A percentile compares a stretch with the other conserved stretches of the same genome.
Evolutionary conservation across 495 filamentous ascomycete species (phyloP).

Genomic region (Aspergillus incahuasiensis): DNA sequence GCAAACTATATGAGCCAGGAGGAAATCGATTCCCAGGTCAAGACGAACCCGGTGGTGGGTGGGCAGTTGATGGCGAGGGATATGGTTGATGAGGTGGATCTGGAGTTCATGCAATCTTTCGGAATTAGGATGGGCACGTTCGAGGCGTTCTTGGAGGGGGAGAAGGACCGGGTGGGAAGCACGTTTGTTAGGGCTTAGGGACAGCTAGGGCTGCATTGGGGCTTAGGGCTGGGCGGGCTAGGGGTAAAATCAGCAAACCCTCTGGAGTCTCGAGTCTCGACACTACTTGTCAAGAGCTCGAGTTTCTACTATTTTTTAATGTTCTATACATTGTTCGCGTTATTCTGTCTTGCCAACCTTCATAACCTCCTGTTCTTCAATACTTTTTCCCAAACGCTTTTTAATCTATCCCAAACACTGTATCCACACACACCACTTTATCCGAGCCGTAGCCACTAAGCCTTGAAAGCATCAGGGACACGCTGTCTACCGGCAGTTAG

Average conservation of each 20-base stretch:
- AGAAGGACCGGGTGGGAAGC: slow-evolving; percentile 24
- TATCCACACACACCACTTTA: background rate
- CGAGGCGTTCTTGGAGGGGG: slow-evolving; percentile 32
- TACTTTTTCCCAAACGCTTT: no score
- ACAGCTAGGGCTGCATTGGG: background rate
- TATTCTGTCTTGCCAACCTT: no score
- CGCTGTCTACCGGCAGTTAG: no score
- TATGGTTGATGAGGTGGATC: slow-evolving; percentile 30
- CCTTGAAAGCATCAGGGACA: no score
- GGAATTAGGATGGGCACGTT: slow-evolving; percentile 31
- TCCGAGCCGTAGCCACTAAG: background rate
- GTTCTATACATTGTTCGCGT: no score
- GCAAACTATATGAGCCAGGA: slow-evolving; percentile 34
- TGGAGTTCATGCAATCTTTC: slow-evolving; percentile 32
- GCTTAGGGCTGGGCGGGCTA: background rate
- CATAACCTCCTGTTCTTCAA: no score
- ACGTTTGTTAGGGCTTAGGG: slow-evolving; percentile 12
- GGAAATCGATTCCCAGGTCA: slow-evolving; percentile 26
- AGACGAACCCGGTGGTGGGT: slow-evolving; percentile 24
- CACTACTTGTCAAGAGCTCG: no score
- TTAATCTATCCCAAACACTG: background rate
- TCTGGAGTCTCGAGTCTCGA: background rate
- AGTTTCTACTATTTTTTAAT: no score
- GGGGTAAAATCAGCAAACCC: background rate
- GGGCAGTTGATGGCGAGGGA: slow-evolving; percentile 29